phyloP scores from a whole-genome alignment of 192 early-diverging fungal genomes.

The Coemansia sp. region DNA sequence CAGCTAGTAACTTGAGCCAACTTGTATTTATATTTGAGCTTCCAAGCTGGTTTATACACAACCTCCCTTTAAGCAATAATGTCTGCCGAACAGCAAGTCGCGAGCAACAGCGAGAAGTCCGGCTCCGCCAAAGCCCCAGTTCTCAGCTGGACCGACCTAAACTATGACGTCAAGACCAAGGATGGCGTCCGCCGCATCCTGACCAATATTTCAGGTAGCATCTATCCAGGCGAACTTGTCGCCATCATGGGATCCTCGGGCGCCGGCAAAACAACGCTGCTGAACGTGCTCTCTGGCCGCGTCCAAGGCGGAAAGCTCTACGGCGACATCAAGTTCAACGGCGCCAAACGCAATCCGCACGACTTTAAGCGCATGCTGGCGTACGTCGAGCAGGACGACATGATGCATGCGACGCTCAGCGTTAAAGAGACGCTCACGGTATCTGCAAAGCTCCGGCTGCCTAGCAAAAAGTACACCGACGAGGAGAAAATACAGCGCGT shows the following conservation, averaged over 20 bases:
- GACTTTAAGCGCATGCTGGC: constrained; percentile 52
- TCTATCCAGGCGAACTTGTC: constrained; percentile 72
- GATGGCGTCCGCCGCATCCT: constrained; percentile 56
- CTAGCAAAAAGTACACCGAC: constrained; percentile 50
- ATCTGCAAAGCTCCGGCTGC: constrained; percentile 69
- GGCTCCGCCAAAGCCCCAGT: constrained; percentile 16
- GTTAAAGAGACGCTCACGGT: constrained; percentile 76
- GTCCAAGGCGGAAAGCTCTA: constrained; percentile 60
- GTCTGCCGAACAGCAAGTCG: not conserved
- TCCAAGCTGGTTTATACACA: not conserved
- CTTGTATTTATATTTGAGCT: not conserved
- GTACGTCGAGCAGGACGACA: constrained; percentile 58
- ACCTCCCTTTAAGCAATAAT: not conserved
- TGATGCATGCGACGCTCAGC: constrained; percentile 59
- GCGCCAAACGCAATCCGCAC: constrained; percentile 32
- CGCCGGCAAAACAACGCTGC: constrained; percentile 83
- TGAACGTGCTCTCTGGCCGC: constrained; percentile 74
- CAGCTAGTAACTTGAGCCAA: not conserved
- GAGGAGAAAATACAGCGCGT: constrained; percentile 60
- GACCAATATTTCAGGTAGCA: constrained; percentile 67
- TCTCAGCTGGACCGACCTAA: constrained; percentile 42
- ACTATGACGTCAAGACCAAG: constrained; percentile 49
- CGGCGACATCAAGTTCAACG: constrained; percentile 60
- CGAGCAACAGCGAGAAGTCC: not conserved
- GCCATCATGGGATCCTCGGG: constrained; percentile 94